Conservation (phyloP, 78 protist genomes). For the Dictyostelium citrinum region DNA sequence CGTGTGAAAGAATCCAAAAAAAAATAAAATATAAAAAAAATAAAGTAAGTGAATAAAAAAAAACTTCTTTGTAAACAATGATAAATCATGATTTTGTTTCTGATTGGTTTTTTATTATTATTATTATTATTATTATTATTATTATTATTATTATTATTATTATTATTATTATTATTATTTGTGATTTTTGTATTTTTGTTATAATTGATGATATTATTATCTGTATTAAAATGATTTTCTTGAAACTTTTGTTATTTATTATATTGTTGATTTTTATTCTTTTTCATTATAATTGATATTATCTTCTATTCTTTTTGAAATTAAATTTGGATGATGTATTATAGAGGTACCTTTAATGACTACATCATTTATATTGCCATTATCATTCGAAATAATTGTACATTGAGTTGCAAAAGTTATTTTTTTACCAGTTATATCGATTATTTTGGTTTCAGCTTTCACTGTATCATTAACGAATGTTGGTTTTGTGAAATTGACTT, state of each 20-base stretch:
- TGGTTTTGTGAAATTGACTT: constrained; percentile 14
- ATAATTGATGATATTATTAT: no score
- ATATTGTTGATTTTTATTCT: background rate
- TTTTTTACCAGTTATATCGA: constrained; percentile 13
- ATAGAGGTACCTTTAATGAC: constrained; percentile 27
- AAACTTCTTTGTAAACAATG: no score
- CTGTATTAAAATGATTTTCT: no score
- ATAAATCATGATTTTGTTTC: no score
- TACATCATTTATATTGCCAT: background rate
- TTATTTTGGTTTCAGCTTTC: constrained; percentile 22
- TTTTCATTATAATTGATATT: background rate
- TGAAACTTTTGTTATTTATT: no score
- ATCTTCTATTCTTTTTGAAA: background rate
- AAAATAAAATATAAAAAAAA: no score
- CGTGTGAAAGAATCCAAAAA: background rate
- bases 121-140: no score
- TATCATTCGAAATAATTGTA: background rate
- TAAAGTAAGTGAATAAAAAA: no score
- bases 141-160: no score
- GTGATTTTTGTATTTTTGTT: no score
- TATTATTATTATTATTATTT: no score
- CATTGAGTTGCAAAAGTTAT: constrained; percentile 13
- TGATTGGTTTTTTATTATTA: no score
- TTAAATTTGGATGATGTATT: constrained; percentile 37
- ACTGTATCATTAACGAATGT: constrained; percentile 28